Percentiles rank a stretch among this genome's conserved stretches.
Conservation (phyloP, 306 rosid species). For the Urtica urens region DNA sequence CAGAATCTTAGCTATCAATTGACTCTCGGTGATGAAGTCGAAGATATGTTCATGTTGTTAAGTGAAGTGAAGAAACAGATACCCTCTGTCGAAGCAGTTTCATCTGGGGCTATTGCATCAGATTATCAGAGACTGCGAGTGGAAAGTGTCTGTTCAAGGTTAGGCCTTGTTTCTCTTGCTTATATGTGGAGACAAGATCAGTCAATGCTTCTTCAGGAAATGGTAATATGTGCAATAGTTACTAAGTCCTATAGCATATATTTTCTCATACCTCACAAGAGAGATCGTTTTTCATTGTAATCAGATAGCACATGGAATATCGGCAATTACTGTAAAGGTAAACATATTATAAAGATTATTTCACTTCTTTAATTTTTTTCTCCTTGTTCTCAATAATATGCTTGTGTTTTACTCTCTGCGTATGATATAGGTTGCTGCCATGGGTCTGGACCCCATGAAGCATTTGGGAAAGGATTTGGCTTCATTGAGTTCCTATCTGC, state of each 20-base stretch:
- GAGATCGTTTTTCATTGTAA: background rate
- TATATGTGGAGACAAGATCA: conserved; percentile 97
- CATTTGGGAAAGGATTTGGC: conserved; percentile 89
- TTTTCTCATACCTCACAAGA: conserved; percentile 4
- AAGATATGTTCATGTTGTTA: conserved; percentile 79
- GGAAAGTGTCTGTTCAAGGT: conserved; percentile 96
- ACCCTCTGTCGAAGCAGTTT: conserved; percentile 71
- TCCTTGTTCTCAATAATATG: conserved; percentile 14
- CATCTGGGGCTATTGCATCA: conserved; percentile 97
- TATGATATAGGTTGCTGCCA: conserved; percentile 73
- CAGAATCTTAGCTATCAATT: conserved; percentile 70
- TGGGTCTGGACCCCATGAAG: conserved; percentile 88
- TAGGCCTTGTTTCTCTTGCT: conserved; percentile 96
- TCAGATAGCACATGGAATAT: conserved; percentile 70
- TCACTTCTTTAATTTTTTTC: conserved; percentile 9
- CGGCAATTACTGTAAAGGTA: conserved; percentile 91
- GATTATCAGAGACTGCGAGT: conserved; percentile 95
- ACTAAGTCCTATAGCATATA: conserved; percentile 1
- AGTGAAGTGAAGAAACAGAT: conserved; percentile 78
- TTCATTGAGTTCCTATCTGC: conserved; percentile 56
- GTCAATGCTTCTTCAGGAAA: conserved; percentile 80
- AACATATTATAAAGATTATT: conserved; percentile 9
- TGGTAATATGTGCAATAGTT: conserved; percentile 46
- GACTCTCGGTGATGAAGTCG: conserved; percentile 94
- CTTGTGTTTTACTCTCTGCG: conserved; percentile 19